phyloP scores from a whole-genome alignment of 2,329 filamentous ascomycete species.

The Ceratocystis variospora region DNA sequence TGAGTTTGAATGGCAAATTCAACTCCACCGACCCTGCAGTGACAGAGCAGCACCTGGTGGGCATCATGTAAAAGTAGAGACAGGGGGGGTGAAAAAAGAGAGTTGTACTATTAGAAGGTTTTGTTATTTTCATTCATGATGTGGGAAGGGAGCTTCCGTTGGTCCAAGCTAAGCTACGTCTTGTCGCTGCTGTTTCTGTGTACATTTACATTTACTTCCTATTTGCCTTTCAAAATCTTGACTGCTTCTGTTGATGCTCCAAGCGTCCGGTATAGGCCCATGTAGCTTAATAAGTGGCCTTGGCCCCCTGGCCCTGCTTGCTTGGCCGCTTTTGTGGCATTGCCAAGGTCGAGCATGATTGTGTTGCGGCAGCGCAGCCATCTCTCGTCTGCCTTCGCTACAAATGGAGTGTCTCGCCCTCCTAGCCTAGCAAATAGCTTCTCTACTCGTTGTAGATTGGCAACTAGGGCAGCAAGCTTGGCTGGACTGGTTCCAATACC shows the following conservation, averaged over 20 bases:
- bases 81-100: constrained; percentile 10
- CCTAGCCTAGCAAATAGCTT: constrained; percentile 36
- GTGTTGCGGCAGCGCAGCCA: constrained; percentile 42
- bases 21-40: constrained; percentile 45
- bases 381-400: constrained; percentile 39
- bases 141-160: constrained; percentile 11
- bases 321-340: constrained; percentile 34
- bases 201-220: neutral
- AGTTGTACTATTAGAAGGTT: constrained; percentile 7
- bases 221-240: constrained; percentile 29
- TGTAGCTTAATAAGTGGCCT: constrained; percentile 35
- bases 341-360: constrained; percentile 40
- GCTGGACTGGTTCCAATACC: constrained; percentile 25
- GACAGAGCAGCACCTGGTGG: constrained; percentile 38
- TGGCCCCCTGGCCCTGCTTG: constrained; percentile 33
- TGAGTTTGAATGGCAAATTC: constrained; percentile 74
- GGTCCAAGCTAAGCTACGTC: neutral
- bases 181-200: neutral
- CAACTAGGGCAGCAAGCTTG: constrained; percentile 25
- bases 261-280: constrained; percentile 40
- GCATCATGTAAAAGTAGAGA: constrained; percentile 35
- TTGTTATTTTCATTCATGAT: neutral
- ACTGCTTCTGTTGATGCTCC: constrained; percentile 41
- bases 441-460: constrained; percentile 35
- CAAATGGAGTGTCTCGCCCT: constrained; percentile 35